phyloP scores from a whole-genome alignment of 768 basidiomycete species.

The Phanerodontia chrysosporium region DNA sequence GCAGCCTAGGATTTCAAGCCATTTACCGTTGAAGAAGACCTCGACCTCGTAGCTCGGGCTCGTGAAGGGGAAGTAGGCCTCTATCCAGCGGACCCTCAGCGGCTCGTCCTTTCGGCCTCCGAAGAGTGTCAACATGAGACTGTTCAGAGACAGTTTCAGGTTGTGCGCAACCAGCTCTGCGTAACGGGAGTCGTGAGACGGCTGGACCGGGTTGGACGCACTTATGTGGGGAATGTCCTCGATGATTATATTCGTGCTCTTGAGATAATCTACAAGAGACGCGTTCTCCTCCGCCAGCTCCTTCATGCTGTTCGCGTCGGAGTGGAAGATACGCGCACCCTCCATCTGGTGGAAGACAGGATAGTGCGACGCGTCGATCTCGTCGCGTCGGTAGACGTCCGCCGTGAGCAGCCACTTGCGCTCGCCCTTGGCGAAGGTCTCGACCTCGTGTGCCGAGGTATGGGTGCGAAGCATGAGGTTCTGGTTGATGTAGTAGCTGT shows the following conservation, averaged over 20 bases:
- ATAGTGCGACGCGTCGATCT: constrained; percentile 95
- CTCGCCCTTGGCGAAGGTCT: constrained; percentile 73
- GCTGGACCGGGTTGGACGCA: constrained; percentile 76
- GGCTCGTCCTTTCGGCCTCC: constrained; percentile 65
- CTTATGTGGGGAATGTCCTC: constrained; percentile 79
- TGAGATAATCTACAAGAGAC: constrained; percentile 54
- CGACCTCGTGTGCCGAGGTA: constrained; percentile 97
- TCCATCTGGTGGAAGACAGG: constrained; percentile 99
- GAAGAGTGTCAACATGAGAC: constrained; percentile 79
- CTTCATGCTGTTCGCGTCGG: constrained; percentile 50
- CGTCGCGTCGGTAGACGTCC: constrained; percentile 97
- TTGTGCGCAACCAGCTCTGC: constrained; percentile 77
- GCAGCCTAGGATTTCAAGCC: constrained; percentile 94
- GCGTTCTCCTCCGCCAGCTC: constrained; percentile 72
- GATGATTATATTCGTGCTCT: constrained; percentile 74
- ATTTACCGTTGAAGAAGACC: constrained; percentile 92
- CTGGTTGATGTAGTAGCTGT: constrained; percentile 94
- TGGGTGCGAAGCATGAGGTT: constrained; percentile 93
- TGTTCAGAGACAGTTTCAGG: constrained; percentile 86
- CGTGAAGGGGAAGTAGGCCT: constrained; percentile 97
- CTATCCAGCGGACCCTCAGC: constrained; percentile 91
- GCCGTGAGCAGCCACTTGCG: constrained; percentile 89
- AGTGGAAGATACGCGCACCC: constrained; percentile 78
- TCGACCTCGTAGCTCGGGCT: constrained; percentile 98
- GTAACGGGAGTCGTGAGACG: constrained; percentile 66